A percentile compares a stretch with the other conserved stretches of the same genome.
These are phyloP conservation scores for Elsinoe fawcettii DNA, from an alignment of 2,329 filamentous ascomycete genomes.

Conservation along the genomic window DNA sequence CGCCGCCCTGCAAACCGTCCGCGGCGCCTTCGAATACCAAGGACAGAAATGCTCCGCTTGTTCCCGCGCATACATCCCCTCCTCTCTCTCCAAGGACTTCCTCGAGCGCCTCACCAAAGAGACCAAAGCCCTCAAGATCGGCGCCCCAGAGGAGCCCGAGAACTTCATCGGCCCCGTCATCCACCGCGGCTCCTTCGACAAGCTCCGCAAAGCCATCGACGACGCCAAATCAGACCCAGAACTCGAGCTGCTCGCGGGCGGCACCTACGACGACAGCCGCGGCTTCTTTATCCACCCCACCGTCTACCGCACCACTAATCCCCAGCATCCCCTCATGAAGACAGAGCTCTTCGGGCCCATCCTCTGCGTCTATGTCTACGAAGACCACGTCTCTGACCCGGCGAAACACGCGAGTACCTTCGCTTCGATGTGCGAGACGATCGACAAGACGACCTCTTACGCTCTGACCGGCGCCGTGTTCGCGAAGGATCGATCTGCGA, in stretches of 20 bases:
- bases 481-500: constrained; percentile 57
- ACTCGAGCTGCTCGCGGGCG: constrained; percentile 66
- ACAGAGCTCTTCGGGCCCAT: constrained; percentile 80
- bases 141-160: constrained; percentile 59
- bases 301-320: constrained; percentile 67
- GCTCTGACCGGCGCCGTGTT: constrained; percentile 71
- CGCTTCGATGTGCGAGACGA: constrained; percentile 50
- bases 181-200: constrained; percentile 72
- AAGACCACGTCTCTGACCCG: constrained; percentile 43
- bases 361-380: constrained; percentile 67
- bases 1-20: constrained; percentile 72
- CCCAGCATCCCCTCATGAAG: constrained; percentile 63
- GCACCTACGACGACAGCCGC: constrained; percentile 66
- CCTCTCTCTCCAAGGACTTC: constrained; percentile 67
- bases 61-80: constrained; percentile 69
- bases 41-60: constrained; percentile 88
- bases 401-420: constrained; percentile 44
- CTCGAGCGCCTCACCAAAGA: constrained; percentile 59
- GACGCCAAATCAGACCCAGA: constrained; percentile 67
- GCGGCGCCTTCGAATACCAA: constrained; percentile 83
- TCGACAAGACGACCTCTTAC: constrained; percentile 68
- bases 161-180: constrained; percentile 88
- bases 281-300: constrained; percentile 82
- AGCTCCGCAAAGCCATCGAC: constrained; percentile 68
- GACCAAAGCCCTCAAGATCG: constrained; percentile 61